Base-by-base conservation (phyloP, 129 eudicot genomes). In the Tagetes erecta region DNA sequence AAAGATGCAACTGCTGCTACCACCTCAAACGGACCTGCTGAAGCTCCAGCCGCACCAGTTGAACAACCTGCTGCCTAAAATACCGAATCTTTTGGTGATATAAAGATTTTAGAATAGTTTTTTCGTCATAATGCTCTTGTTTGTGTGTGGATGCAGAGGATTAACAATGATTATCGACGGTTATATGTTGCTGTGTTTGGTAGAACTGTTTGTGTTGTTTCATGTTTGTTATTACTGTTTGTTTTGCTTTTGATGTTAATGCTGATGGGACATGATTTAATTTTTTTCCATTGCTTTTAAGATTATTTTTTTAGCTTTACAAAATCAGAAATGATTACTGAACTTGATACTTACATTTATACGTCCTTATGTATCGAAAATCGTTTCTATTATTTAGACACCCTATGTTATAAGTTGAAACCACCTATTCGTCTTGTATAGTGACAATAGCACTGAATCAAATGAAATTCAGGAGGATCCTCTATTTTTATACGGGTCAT, bases 51-150 rank as follows among this genome's bases (percentile, higher is more conserved):
- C 35, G 87, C 81, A 46, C 73, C 85, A 2, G 70, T 55, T 13
- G 91, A 80, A 12, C 84, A 84, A 71, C 83, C 85, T 30, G 86
- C 76, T 14, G 77, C 76, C 59, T 86, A 64, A 64, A 78, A 69
- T 67, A n/a, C 47, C n/a, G 41, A 47, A 62, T 40, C 6, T 13
- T 62, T 38, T 11, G 39, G 46, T 70, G 73, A 72, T 72, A 52
- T 56, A 41, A 79, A 72, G 59, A 11, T 33, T 64, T 35, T 73
- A 79, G 82, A 74, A 64, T 79, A 65, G 68, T 72, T 79, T 58
- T 10, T 71, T 9, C 4, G 33, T 56, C 36, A 57, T 81, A 39
- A 69, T 70, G 62, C 58, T 57, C 71, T 33, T 67, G 12, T 38
- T 33, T 67, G 13, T 52, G 67, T 44, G 45, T 56, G 46, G 51